Base-by-base conservation (phyloP, 208 protist genomes). In the Trypanosoma congolense region DNA sequence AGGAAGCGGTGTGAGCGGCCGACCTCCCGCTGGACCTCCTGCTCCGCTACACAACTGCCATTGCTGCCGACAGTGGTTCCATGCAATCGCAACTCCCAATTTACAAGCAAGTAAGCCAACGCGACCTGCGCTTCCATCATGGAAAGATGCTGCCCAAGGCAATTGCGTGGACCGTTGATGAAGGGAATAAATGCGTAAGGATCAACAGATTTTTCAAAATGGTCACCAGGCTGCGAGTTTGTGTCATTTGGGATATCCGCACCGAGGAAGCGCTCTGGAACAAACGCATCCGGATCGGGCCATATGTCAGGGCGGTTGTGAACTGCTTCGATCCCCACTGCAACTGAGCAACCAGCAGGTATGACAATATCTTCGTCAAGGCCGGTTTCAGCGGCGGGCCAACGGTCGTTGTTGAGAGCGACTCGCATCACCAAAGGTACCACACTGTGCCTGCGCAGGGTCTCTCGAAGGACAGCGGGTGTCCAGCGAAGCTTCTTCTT, bases 81-180 rank as follows among this genome's bases (percentile, higher is more conserved):
- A 67, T 79, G 87, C 29, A 91, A 53, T 55, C 55, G 19, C 10
- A 91, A 60, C 52, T 88, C 75, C 78, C 83, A 91, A 60, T 80
- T 87, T 9, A 80, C 44, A 49, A 90, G 59, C 40, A 91, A 51
- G 61, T 84, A 94, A 16, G 78, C 70, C 10, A 94, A 52, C 9
- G 77, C 78, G 1, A 94, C 80, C 58, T 91, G 75, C 28, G 83
- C 88, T 62, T 96, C 90, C 48, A 96, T 83, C 36, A 96, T 68
- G 5, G 90, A 77, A 42, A 96, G 57, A 57, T 95, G 87, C 60
- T 96, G 90, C 5, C 90, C 90, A 21, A 96, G 78, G 72, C 90
- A 96, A 58, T 96, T 94, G 64, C 87, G 87, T 1, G 90, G 90
- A 3, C 90, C 90, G 52, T 92, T 92, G 61, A 96, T 96, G 61